Evolutionary conservation across 2,329 filamentous ascomycete species (phyloP), one percentile per base, ranked within the genome.

Genomic region (Helminthosporium solani): DNA sequence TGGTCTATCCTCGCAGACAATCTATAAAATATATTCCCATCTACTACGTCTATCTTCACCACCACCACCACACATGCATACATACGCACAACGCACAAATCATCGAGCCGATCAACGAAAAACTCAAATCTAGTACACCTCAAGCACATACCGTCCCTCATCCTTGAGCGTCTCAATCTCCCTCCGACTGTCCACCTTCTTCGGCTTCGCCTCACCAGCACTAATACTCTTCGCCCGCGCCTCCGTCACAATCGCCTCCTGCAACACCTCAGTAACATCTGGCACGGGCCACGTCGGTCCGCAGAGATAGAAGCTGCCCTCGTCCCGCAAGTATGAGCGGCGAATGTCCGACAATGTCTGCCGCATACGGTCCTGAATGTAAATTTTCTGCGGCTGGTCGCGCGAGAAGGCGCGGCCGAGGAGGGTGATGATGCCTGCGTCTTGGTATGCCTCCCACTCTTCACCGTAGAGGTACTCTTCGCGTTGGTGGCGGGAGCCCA

Each of bases 391-490:
- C 14, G 89, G 87, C 80, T 99, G 94, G 69, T 99, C 94, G 68
- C 94, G 87, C 48, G 89, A 95, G 79, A 99, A 99, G 34, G 94
- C 94, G 41, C 89, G 84, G 42, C 94, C 94, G 40, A 99, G 83
- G 33, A 96, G 81, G 0, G 94, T 99, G 69, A 99, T 91, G 60
- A 99, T 89, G 41, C 94, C 94, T 0, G 94, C 90, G 50, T 91
- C 92, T 66, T 94, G 83, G 74, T 99, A 99, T 0, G 94, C 94
- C 73, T 99, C 94, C 94, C 94, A 99, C 73, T 99, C 94, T 73
- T 99, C 94, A 52, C 94, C 94, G 67, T 97, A 99, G 50, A 96
- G 85, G 74, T 99, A 99, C 75, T 99, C 94, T 75, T 99, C 94
- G 56, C 91, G 89, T 78, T 96, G 90, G 79, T 96, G 91, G 42